Base-by-base conservation (phyloP, 495 filamentous ascomycete genomes). In the Haplographium delicatum region DNA sequence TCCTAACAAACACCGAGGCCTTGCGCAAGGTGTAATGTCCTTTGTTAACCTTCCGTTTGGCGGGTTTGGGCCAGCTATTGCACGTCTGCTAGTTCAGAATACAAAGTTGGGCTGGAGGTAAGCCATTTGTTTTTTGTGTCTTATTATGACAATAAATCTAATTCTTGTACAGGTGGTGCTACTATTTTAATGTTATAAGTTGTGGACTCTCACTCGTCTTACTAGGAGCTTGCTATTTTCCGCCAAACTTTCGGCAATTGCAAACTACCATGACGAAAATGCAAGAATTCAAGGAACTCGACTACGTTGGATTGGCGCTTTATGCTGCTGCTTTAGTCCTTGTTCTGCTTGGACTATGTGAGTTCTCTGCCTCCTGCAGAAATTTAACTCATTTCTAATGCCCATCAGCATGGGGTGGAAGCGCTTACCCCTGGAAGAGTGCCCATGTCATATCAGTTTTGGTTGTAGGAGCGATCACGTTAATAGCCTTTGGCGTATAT, bases 351-450 rank as follows among this genome's bases (percentile, higher is more conserved):
- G 55, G 50, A 16, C 38, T 58, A 6, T 43, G 61, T 64, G 53
- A 59, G 59, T 57, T 18, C 18, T 16, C 27, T 53, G 38, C 16
- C 19, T 44, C 24, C 33, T 16, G 1, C 18, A 16, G 33, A 35
- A 35, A 35, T 35, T 16, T 35, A 16, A 31, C 28, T 31, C 28
- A 7, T 31, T 31, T 6, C 28, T 31, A 31, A 31, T 31, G 7
- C 13, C n/a, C n/a, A n/a, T n/a, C 31, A 48, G 45, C 62, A 13
- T 75, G 73, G 73, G 73, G 71, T 15, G 72, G 71, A 2, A 56
- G 45, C 1, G 50, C 57, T 0, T 73, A 74, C 56, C 56, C 69
- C 0, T 74, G 72, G 72, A 54, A 58, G 40, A 67, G 62, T 24
- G 64, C 59, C 7, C 62, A 70, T 43, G 68, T 72, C 20, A 60